Percentiles rank a stretch among this genome's conserved stretches.
Evolutionary conservation across 352 stramenopile species (phyloP).

Genomic region (Globisporangium yorkense): DNA sequence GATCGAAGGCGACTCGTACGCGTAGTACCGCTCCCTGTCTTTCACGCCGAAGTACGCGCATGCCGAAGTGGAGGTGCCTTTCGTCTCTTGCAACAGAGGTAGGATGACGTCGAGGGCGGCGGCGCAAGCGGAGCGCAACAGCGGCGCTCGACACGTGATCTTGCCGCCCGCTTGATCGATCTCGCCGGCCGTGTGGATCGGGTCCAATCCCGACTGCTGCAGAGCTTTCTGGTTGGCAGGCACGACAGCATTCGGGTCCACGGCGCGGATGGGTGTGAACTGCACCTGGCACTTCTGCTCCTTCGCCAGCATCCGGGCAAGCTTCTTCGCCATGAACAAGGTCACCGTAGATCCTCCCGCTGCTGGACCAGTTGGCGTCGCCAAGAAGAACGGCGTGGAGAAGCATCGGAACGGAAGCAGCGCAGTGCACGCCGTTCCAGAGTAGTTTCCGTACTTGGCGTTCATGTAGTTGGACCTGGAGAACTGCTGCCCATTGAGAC

Average conservation of each 20-base stretch:
- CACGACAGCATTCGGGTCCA: background rate
- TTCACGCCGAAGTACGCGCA: conserved; percentile 28
- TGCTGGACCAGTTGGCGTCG: conserved; percentile 52
- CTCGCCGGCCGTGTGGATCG: conserved; percentile 33
- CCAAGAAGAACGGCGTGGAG: conserved; percentile 48
- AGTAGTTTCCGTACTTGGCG: conserved; percentile 58
- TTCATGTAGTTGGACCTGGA: conserved; percentile 48
- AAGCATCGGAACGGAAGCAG: conserved; percentile 61
- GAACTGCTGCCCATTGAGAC: conserved; percentile 66
- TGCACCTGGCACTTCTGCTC: conserved; percentile 57
- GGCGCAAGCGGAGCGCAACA: conserved; percentile 37
- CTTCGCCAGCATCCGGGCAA: conserved; percentile 40
- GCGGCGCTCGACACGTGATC: conserved; percentile 47
- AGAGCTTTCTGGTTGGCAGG: conserved; percentile 10
- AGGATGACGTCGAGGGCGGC: conserved; percentile 45
- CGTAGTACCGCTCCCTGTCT: conserved; percentile 56
- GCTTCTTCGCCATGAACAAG: conserved; percentile 42
- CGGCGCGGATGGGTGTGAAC: conserved; percentile 32
- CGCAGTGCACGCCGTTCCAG: conserved; percentile 44
- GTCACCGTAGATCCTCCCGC: conserved; percentile 55
- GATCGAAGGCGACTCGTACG: conserved; percentile 67
- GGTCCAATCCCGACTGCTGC: conserved; percentile 20
- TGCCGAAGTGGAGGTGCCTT: conserved; percentile 5
- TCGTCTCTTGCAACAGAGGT: conserved; percentile 16
- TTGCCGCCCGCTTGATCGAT: conserved; percentile 39